These are phyloP conservation scores for Citrullus colocynthis DNA, from an alignment of 306 rosid species.

Conservation along the genomic window DNA sequence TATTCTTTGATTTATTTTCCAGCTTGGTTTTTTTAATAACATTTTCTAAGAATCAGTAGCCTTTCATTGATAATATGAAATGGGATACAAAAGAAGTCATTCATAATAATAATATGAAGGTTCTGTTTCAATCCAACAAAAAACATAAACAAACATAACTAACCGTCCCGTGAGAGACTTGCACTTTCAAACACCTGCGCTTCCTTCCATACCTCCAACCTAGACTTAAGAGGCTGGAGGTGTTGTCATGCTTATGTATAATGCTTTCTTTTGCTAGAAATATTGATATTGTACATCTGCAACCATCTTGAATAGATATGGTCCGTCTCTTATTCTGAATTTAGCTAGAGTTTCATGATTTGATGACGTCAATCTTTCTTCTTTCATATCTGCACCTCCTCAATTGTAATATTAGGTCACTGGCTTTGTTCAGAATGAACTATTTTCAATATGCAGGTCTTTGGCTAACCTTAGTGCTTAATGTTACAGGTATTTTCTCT, in stretches of 20 bases:
- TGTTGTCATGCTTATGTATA: not conserved
- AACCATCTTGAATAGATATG: not conserved
- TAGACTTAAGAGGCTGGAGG: not conserved
- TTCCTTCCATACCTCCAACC: not conserved
- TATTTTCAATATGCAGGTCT: constrained; percentile 8
- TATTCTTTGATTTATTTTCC: not conserved
- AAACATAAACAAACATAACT: not conserved
- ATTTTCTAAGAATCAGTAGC: not conserved
- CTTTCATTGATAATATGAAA: not conserved
- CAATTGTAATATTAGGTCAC: not conserved
- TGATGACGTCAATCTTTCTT: not conserved
- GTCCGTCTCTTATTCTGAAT: not conserved
- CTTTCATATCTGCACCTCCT: not conserved
- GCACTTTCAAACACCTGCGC: not conserved
- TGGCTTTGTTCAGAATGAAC: constrained; percentile 1
- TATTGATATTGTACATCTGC: not conserved
- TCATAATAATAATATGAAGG: not conserved
- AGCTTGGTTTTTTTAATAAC: not conserved
- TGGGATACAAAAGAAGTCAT: not conserved
- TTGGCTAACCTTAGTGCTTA: constrained; percentile 55
- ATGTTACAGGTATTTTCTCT: constrained; percentile 99
- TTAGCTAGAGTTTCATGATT: not conserved
- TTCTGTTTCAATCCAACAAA: not conserved
- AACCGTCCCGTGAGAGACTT: not conserved
- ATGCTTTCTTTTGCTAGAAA: not conserved